phyloP scores from a whole-genome alignment of 2,329 filamentous ascomycete genomes.

The Microdochium nivale region DNA sequence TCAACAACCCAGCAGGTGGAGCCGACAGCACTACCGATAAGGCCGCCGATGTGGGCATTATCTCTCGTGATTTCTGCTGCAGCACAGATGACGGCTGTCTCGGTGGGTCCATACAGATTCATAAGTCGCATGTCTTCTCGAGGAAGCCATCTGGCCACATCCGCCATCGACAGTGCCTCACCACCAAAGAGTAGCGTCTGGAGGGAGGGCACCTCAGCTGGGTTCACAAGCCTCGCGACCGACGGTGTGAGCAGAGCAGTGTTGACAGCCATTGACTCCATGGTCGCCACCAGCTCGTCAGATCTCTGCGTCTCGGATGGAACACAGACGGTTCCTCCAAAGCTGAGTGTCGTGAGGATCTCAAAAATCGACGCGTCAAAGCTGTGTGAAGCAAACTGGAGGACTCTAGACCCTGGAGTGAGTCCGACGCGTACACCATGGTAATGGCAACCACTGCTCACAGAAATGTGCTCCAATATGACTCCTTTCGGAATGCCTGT shows the following conservation, averaged over 20 bases:
- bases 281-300: conserved; percentile 11
- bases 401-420: conserved; percentile 4
- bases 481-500: conserved; percentile 41
- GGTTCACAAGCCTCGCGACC: not conserved
- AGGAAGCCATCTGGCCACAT: not conserved
- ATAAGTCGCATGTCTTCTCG: not conserved
- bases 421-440: not conserved
- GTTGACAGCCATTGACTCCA: not conserved
- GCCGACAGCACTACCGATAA: conserved; percentile 4
- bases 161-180: not conserved
- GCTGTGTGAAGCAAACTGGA: conserved; percentile 19
- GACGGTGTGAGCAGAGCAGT: not conserved
- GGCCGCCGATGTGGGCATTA: conserved; percentile 6
- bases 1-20: conserved; percentile 5
- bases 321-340: conserved; percentile 17
- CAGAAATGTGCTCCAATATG: conserved; percentile 17
- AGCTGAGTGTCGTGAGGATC: conserved; percentile 23
- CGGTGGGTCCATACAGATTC: not conserved
- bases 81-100: not conserved
- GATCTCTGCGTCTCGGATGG: conserved; percentile 24
- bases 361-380: conserved; percentile 28
- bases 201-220: not conserved
- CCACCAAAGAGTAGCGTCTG: not conserved
- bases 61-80: not conserved
- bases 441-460: conserved; percentile 7